Evolutionary conservation across 2,329 filamentous ascomycete genomes (phyloP).

Genomic region (Phyllosticta citrichinensis): DNA sequence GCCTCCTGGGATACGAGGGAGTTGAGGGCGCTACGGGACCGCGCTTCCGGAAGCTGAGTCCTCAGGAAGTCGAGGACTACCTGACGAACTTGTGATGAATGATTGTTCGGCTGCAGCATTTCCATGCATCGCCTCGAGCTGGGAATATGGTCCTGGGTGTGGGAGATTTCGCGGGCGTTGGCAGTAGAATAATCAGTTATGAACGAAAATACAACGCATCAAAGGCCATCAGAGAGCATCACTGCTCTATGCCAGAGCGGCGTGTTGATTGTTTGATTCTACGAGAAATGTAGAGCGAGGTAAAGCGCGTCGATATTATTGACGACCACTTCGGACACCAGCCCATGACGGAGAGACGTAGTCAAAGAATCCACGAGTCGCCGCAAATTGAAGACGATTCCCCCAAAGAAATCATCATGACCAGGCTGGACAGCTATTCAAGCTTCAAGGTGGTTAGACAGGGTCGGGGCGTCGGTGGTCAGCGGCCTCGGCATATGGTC

Average conservation of each 20-base stretch:
- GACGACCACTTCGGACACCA: too few relatives aligned
- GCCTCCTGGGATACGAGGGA: constrained; percentile 83
- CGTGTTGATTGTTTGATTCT: too few relatives aligned
- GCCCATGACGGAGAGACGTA: too few relatives aligned
- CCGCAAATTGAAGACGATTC: too few relatives aligned
- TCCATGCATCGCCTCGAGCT: constrained; percentile 6
- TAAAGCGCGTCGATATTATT: too few relatives aligned
- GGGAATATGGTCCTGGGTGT: constrained; percentile 2
- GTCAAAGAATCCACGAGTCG: too few relatives aligned
- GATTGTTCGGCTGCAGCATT: constrained; percentile 1
- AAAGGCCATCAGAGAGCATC: background rate
- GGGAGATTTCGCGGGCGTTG: constrained; percentile 2
- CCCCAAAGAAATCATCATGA: too few relatives aligned
- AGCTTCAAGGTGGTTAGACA: background rate
- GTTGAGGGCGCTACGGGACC: constrained; percentile 77
- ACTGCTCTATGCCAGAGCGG: too few relatives aligned
- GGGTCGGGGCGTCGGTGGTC: constrained; percentile 3
- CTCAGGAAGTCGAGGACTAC: constrained; percentile 99
- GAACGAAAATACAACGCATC: background rate
- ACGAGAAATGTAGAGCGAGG: too few relatives aligned
- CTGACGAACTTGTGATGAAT: constrained; percentile 79
- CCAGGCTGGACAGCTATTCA: background rate
- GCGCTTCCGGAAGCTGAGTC: constrained; percentile 86
- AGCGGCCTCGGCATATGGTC: constrained; percentile 3
- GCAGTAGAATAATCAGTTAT: constrained; percentile 10